Percentiles rank a stretch among this genome's conserved stretches.
Conservation (phyloP, 1,139 yeast genomes). For the Kodamaea arcana region DNA sequence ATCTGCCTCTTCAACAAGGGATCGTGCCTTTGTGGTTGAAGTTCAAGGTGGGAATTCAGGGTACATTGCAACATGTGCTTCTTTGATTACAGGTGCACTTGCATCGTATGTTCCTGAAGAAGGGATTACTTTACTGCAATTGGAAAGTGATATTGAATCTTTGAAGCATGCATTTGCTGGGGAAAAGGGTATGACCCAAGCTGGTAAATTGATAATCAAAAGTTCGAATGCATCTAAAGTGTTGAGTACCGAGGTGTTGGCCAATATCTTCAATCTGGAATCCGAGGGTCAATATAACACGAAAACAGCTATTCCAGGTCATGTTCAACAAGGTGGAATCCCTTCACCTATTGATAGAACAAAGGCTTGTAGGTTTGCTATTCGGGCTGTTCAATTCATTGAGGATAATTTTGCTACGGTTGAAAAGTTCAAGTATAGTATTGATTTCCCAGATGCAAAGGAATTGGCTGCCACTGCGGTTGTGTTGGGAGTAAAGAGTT, state of each 20-base stretch:
- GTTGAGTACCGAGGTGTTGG: conserved; percentile 61
- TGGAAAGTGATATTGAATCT: conserved; percentile 73
- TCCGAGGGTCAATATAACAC: conserved; percentile 68
- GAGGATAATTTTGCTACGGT: conserved; percentile 39
- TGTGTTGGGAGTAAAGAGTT: conserved; percentile 79
- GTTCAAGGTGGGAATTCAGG: conserved; percentile 98
- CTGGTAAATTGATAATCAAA: conserved; percentile 69
- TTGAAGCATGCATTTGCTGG: conserved; percentile 63
- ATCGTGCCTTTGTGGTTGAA: conserved; percentile 92
- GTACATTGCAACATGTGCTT: conserved; percentile 81
- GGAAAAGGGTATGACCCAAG: conserved; percentile 78
- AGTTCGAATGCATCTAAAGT: conserved; percentile 69
- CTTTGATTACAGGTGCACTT: conserved; percentile 88
- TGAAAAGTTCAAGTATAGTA: conserved; percentile 21
- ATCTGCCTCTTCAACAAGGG: conserved; percentile 90
- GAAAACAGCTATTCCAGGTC: conserved; percentile 77
- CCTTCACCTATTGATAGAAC: conserved; percentile 79
- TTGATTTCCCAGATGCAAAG: conserved; percentile 33
- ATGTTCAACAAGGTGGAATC: conserved; percentile 79
- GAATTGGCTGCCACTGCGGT: conserved; percentile 60
- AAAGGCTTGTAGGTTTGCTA: conserved; percentile 64
- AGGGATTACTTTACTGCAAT: conserved; percentile 65
- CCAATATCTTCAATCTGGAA: conserved; percentile 64
- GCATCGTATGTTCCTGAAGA: conserved; percentile 93
- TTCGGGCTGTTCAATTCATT: conserved; percentile 65